Evolutionary conservation across 1,139 yeast species (phyloP).

Genomic region (Oligophagozyma castellii): DNA sequence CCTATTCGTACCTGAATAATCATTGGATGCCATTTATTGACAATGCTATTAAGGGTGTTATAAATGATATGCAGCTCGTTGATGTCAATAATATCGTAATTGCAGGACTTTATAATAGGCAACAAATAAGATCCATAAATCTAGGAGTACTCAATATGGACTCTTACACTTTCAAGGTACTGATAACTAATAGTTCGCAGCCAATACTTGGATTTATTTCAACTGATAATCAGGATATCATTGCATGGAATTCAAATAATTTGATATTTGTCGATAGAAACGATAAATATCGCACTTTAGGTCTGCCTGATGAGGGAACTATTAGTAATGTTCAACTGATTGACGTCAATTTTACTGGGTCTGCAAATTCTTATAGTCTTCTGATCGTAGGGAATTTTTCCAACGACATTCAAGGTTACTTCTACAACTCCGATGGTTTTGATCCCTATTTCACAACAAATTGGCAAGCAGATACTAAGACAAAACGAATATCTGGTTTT

Average conservation of each 20-base stretch:
- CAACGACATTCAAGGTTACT: constrained; percentile 43
- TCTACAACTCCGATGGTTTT: constrained; percentile 63
- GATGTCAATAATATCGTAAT: constrained; percentile 39
- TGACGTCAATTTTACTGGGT: not conserved
- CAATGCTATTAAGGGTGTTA: constrained; percentile 36
- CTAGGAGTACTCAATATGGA: constrained; percentile 12
- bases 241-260: constrained; percentile 12
- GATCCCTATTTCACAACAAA: constrained; percentile 44
- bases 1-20: constrained; percentile 43
- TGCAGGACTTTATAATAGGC: constrained; percentile 40
- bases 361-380: constrained; percentile 29
- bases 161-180: constrained; percentile 3
- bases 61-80: constrained; percentile 42
- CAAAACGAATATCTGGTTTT: constrained; percentile 13
- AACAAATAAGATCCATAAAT: constrained; percentile 7
- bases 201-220: constrained; percentile 8
- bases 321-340: constrained; percentile 5
- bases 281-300: constrained; percentile 7
- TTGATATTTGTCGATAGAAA: constrained; percentile 6
- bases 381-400: constrained; percentile 49
- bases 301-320: constrained; percentile 5
- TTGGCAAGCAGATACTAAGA: constrained; percentile 12
- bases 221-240: constrained; percentile 4
- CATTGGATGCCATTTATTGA: constrained; percentile 38
- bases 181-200: constrained; percentile 5